Evolutionary conservation across 352 stramenopile species (phyloP).

Genomic region (Pilasporangium apinafurcum): DNA sequence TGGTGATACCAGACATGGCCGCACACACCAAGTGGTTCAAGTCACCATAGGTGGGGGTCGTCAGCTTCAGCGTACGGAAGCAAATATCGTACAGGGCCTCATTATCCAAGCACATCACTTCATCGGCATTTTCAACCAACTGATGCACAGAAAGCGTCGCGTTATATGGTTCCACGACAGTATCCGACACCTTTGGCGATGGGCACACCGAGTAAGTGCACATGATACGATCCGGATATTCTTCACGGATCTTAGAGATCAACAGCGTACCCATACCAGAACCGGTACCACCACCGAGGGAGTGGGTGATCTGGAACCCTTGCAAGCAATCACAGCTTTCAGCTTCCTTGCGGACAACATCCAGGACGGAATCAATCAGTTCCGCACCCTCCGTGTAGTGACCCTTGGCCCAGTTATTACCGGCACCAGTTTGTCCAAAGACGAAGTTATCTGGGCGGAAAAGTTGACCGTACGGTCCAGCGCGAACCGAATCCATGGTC

Average conservation of each 20-base stretch:
- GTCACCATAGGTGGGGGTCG: conserved; percentile 97
- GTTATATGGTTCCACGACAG: conserved; percentile 99
- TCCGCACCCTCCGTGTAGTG: conserved; percentile 99
- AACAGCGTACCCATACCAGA: conserved; percentile 99
- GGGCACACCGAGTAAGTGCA: conserved; percentile 99
- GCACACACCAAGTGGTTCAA: conserved; percentile 99
- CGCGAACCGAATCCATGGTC: conserved; percentile 98
- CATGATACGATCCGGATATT: conserved; percentile 99
- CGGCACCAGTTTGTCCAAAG: conserved; percentile 96
- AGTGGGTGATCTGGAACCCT: conserved; percentile 99
- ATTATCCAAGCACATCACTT: conserved; percentile 99
- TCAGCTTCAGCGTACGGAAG: conserved; percentile 99
- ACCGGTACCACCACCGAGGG: conserved; percentile 97
- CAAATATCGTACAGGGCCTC: conserved; percentile 99
- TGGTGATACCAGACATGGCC: conserved; percentile 98
- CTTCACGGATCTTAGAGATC: conserved; percentile 98
- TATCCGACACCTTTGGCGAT: conserved; percentile 97
- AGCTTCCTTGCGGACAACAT: conserved; percentile 98
- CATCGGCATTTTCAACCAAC: conserved; percentile 99
- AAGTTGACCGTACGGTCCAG: conserved; percentile 94
- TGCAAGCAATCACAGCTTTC: conserved; percentile 98
- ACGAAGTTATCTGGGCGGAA: conserved; percentile 99
- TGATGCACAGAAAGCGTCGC: conserved; percentile 98
- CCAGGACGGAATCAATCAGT: conserved; percentile 97
- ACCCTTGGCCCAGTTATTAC: conserved; percentile 99